phyloP scores from a whole-genome alignment of 345 rosid genomes.

The Dimocarpus longan region DNA sequence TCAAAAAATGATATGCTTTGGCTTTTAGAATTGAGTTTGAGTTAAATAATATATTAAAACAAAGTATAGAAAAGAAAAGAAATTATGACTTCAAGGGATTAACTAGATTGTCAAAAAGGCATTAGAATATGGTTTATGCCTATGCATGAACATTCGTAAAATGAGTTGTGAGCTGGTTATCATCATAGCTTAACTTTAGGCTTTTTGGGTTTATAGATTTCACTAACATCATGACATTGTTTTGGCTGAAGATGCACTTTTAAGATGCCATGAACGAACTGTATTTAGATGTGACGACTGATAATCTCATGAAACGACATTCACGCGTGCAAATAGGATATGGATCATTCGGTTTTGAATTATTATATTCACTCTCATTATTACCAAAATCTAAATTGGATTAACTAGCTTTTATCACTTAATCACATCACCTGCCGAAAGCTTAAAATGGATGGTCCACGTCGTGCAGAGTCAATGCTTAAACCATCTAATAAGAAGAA shows the following conservation, averaged over 20 bases:
- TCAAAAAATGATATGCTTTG: no score
- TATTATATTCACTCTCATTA: slow-evolving; percentile 24
- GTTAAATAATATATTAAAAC: no score
- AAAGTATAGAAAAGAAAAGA: no score
- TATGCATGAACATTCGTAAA: neutral
- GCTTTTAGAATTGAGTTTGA: no score
- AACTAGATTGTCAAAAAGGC: neutral
- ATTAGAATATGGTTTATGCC: neutral
- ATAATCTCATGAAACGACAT: slow-evolving; percentile 27
- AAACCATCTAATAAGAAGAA: neutral
- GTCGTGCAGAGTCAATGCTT: neutral
- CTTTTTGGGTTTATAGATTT: slow-evolving; percentile 6
- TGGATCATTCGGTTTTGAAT: slow-evolving; percentile 23
- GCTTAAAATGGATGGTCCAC: slow-evolving; percentile 17
- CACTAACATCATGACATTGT: neutral
- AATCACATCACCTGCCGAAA: slow-evolving; percentile 11
- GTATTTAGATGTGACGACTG: neutral
- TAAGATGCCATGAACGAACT: neutral
- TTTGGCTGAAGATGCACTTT: neutral
- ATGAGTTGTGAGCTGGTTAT: slow-evolving; percentile 27
- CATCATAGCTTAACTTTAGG: slow-evolving; percentile 15
- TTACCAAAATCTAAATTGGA: slow-evolving; percentile 23
- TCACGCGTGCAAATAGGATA: slow-evolving; percentile 25
- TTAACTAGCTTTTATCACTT: neutral
- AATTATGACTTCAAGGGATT: no score